These are phyloP conservation scores for Haberlea rhodopensis DNA, from an alignment of 257 asterid genomes.

Conservation along the genomic window DNA sequence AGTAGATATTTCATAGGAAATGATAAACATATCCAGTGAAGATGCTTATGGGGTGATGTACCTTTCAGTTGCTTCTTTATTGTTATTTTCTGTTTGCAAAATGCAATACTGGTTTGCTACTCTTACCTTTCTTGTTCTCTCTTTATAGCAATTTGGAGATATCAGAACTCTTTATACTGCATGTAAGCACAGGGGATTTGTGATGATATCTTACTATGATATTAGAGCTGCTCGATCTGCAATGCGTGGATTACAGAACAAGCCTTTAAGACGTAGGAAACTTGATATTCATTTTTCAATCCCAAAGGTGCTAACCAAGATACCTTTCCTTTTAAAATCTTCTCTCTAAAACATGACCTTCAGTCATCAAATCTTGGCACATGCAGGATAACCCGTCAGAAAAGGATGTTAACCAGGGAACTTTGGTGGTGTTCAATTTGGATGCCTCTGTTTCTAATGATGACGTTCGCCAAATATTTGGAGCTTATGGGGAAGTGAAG, in stretches of 20 bases:
- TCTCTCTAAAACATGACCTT: conserved; percentile 10
- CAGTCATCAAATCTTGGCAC: conserved; percentile 5
- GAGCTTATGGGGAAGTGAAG: conserved; percentile 95
- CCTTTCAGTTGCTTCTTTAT: neutral
- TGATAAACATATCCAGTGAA: neutral
- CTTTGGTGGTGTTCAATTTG: conserved; percentile 90
- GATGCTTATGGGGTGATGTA: neutral
- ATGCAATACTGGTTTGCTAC: conserved; percentile 21
- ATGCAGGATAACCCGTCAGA: conserved; percentile 94
- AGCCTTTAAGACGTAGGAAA: conserved; percentile 86
- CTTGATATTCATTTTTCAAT: conserved; percentile 97
- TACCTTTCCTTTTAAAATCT: neutral
- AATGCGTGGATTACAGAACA: conserved; percentile 79
- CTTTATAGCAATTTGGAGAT: conserved; percentile 83
- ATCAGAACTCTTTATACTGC: conserved; percentile 93
- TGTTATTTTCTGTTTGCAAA: neutral
- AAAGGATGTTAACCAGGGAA: conserved; percentile 94
- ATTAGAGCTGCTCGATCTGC: conserved; percentile 96
- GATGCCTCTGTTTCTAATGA: conserved; percentile 91
- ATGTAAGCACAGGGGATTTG: conserved; percentile 97
- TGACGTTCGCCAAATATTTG: conserved; percentile 91
- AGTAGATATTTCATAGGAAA: neutral
- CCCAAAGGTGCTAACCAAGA: conserved; percentile 62
- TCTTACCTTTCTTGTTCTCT: conserved; percentile 13
- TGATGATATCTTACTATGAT: conserved; percentile 98